Evolutionary conservation across 805 yeast species (phyloP), one percentile per base, ranked within the genome.

Genomic region (Metschnikowia lachancei): DNA sequence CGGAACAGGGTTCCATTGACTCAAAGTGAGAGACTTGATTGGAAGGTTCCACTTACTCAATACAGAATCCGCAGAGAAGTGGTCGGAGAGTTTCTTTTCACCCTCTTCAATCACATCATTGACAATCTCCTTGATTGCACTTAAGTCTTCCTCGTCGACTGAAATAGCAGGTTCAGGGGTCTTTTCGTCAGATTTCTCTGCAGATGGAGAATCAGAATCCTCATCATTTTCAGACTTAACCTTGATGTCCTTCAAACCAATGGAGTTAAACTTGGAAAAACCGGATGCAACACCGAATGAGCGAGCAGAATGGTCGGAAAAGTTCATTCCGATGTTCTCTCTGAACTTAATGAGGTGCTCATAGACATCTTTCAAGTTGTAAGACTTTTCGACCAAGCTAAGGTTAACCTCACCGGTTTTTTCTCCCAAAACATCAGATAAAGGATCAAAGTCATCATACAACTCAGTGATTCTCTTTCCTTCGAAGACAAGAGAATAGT

Each of bases 1-100:
- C 26, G 92, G 84, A 12, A 89, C 89, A 3, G 97, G 96, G 53
- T 87, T 83, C 94, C 96, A 92, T 44, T 80, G 78, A 12, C 96
- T 87, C 41, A 89, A 63, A 43, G 70, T 61, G 39, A 81, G 66
- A 0, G 78, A 69, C 53, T 74, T 78, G 50, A 94, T 67, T 8
- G 92, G 85, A 17, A 76, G 69, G 31, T 63, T 58, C 41, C 72
- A 54, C 36, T 57, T 49, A 29, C 53, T 54, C 36, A 59, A 58
- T 13, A 68, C 52, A 12, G 64, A 57, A 20, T 64, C 61, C 14
- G 66, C 65, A 4, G 60, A 55, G 2, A 76, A 55, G 46, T 30
- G 53, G 17, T 37, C 41, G 7, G 36, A 19, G 24, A 48, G 46
- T 16, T 13, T 41, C 8, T 17, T 49, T 5, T 41, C 10, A 13